Evolutionary conservation across 1,139 yeast species (phyloP).

Genomic region (Suhomyces yuchorum): DNA sequence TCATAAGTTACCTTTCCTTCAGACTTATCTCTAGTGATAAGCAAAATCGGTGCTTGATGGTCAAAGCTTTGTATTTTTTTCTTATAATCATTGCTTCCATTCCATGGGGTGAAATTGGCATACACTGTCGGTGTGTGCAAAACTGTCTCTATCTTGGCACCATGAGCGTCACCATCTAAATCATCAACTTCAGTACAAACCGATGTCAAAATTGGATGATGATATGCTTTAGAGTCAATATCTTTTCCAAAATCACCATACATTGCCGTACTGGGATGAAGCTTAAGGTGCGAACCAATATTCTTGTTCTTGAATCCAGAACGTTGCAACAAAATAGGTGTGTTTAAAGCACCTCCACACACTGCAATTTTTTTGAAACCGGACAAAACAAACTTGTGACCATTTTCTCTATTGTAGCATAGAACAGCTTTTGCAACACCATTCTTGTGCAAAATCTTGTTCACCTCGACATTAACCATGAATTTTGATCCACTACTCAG

Average conservation of each 20-base stretch:
- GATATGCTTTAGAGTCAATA: conserved; percentile 37
- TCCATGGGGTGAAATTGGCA: conserved; percentile 48
- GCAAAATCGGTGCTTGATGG: conserved; percentile 43
- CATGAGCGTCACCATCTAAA: conserved; percentile 58
- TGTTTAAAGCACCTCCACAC: conserved; percentile 53
- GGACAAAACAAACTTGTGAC: conserved; percentile 36
- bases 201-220: conserved; percentile 53
- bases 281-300: conserved; percentile 55
- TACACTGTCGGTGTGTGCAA: conserved; percentile 50
- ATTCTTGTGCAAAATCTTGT: conserved; percentile 38
- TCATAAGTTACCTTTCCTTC: conserved; percentile 46
- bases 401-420: conserved; percentile 35
- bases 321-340: conserved; percentile 53
- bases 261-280: conserved; percentile 52
- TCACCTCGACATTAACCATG: conserved; percentile 50
- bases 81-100: conserved; percentile 35
- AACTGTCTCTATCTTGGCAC: conserved; percentile 56
- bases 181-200: conserved; percentile 54
- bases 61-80: conserved; percentile 41
- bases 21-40: conserved; percentile 52
- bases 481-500: conserved; percentile 49
- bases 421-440: conserved; percentile 50
- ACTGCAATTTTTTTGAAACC: conserved; percentile 52
- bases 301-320: conserved; percentile 57
- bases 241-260: conserved; percentile 47